Conservation (phyloP, 225 moss, liverwort and hornwort species). For the Straminergon stramineum region DNA sequence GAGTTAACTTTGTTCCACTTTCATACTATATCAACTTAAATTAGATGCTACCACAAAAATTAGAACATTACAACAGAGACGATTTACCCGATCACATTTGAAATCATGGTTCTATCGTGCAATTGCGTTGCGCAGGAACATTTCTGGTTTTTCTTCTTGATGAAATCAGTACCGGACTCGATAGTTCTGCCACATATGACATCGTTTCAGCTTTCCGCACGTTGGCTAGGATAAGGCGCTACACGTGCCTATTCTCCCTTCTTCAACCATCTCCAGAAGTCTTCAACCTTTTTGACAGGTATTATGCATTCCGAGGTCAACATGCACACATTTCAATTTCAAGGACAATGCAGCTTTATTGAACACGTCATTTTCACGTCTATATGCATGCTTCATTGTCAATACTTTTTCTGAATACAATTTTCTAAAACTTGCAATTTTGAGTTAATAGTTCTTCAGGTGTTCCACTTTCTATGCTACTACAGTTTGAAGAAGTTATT, state of each 20-base stretch:
- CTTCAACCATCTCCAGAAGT: not conserved
- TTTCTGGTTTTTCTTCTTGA: conserved; percentile 55
- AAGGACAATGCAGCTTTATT: not conserved
- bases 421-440: not conserved
- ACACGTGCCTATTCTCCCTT: not conserved
- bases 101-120: not conserved
- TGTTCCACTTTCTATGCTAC: not conserved
- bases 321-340: not conserved
- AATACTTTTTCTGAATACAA: not conserved
- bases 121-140: conserved; percentile 31
- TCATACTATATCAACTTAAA: not conserved
- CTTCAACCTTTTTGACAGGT: not conserved
- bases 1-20: not conserved
- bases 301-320: not conserved
- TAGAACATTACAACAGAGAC: not conserved
- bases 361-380: not conserved
- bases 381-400: not conserved
- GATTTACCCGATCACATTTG: not conserved
- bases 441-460: not conserved
- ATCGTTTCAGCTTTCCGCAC: not conserved
- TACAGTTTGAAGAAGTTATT: not conserved
- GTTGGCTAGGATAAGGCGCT: not conserved
- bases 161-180: conserved; percentile 43
- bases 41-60: not conserved
- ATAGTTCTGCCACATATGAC: not conserved